phyloP scores from a whole-genome alignment of 768 basidiomycete genomes.

The Coprinellus micaceus region DNA sequence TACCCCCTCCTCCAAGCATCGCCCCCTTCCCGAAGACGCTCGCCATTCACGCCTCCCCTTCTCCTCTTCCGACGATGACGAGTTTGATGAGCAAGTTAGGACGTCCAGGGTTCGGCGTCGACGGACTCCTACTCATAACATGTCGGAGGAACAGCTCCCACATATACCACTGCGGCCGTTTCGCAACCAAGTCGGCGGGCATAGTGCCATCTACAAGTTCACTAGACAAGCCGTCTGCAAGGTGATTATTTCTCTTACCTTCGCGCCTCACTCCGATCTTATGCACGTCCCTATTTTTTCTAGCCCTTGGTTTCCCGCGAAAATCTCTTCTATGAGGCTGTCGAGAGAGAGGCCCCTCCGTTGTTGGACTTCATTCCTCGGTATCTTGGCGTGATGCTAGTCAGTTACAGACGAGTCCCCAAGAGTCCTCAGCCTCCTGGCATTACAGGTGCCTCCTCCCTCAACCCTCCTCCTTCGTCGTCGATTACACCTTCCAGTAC shows the following conservation, averaged over 20 bases:
- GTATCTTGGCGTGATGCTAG: constrained; percentile 97
- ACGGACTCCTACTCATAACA: constrained; percentile 25
- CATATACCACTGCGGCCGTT: constrained; percentile 94
- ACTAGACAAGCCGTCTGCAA: constrained; percentile 98
- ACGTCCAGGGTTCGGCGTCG: not conserved
- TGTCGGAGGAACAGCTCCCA: constrained; percentile 61
- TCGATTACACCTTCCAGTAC: not conserved
- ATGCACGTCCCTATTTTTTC: constrained; percentile 19
- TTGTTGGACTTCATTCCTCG: constrained; percentile 94
- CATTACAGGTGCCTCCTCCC: constrained; percentile 18
- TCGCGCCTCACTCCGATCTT: constrained; percentile 13
- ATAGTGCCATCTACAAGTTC: constrained; percentile 96
- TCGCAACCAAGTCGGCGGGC: constrained; percentile 96
- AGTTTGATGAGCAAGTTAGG: not conserved
- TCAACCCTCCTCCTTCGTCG: constrained; percentile 17
- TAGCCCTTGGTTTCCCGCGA: constrained; percentile 96
- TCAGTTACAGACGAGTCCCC: constrained; percentile 84
- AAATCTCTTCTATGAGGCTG: constrained; percentile 96
- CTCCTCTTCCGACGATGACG: constrained; percentile 6
- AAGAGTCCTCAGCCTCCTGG: constrained; percentile 32
- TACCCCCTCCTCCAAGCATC: constrained; percentile 11
- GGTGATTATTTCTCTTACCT: constrained; percentile 42
- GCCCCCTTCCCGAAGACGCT: constrained; percentile 3
- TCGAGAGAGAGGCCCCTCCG: constrained; percentile 90
- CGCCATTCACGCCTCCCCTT: not conserved